phyloP scores from a whole-genome alignment of 2,329 filamentous ascomycete species.

The Fusarium kyushuense region DNA sequence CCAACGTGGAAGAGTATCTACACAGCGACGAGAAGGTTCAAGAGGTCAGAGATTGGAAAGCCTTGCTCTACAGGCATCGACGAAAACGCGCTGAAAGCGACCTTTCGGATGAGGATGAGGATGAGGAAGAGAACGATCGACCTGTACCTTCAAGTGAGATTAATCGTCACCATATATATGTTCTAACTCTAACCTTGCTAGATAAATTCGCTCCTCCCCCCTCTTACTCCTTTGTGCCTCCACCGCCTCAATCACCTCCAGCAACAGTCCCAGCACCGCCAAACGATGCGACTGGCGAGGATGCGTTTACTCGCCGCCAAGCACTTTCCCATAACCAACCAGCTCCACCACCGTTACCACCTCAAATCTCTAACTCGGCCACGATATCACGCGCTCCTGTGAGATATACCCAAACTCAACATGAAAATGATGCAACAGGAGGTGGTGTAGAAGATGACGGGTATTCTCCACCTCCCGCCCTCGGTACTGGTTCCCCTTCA shows the following conservation, averaged over 20 bases:
- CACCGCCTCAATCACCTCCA: slow-evolving; percentile 62
- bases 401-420: slow-evolving; percentile 67
- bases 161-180: background rate
- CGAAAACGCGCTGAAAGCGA: slow-evolving; percentile 58
- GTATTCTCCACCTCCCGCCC: slow-evolving; percentile 61
- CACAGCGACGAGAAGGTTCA: slow-evolving; percentile 84
- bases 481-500: slow-evolving; percentile 58
- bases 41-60: slow-evolving; percentile 88
- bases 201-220: slow-evolving; percentile 71
- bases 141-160: slow-evolving; percentile 52
- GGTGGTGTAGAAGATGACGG: slow-evolving; percentile 58
- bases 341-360: slow-evolving; percentile 51
- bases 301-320: slow-evolving; percentile 74
- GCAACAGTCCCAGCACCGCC: slow-evolving; percentile 60
- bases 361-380: slow-evolving; percentile 59
- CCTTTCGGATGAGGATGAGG: slow-evolving; percentile 54
- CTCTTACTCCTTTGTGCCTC: slow-evolving; percentile 68
- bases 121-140: slow-evolving; percentile 53
- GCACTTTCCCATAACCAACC: slow-evolving; percentile 63
- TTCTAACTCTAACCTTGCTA: slow-evolving; percentile 48
- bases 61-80: slow-evolving; percentile 78
- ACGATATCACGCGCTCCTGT: slow-evolving; percentile 84
- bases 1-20: slow-evolving; percentile 86
- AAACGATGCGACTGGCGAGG: slow-evolving; percentile 74
- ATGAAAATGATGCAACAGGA: slow-evolving; percentile 51